A percentile compares a stretch with the other conserved stretches of the same genome.
These are phyloP conservation scores for Linum tenue DNA, from an alignment of 345 rosid genomes.

Conservation along the genomic window DNA sequence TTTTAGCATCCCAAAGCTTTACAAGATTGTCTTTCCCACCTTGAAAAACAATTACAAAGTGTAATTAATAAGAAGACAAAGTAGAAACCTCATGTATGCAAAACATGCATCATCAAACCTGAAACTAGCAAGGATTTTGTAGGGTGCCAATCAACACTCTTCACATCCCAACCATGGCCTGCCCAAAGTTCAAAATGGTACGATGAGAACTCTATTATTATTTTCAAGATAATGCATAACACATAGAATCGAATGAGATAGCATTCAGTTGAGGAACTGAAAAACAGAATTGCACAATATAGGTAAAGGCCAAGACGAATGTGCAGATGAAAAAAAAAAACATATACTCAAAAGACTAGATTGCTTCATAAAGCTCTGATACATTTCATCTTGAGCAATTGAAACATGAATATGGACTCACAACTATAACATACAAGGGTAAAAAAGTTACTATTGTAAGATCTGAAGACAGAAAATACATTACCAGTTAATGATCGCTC, in stretches of 20 bases:
- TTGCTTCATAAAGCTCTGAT: not conserved
- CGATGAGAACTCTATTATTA: slow-evolving; percentile 39
- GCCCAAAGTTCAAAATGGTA: slow-evolving; percentile 73
- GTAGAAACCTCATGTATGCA: not conserved
- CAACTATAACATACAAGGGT: not conserved
- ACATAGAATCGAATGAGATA: not conserved
- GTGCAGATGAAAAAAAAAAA: not conserved
- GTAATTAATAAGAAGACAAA: not conserved
- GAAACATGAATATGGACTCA: not conserved
- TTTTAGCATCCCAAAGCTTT: slow-evolving; percentile 98
- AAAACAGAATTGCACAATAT: not conserved
- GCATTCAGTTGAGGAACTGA: not conserved
- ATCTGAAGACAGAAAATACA: slow-evolving; percentile 28
- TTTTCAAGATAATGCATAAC: slow-evolving; percentile 1
- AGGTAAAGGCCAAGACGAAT: not conserved
- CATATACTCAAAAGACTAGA: not conserved
- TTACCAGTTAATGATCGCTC: slow-evolving; percentile 90
- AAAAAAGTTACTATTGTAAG: slow-evolving; percentile 7
- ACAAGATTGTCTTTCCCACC: slow-evolving; percentile 97
- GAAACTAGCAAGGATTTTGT: slow-evolving; percentile 88
- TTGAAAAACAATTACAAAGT: slow-evolving; percentile 20
- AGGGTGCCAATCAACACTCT: slow-evolving; percentile 99
- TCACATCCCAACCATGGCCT: slow-evolving; percentile 99
- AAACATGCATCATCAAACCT: slow-evolving; percentile 32
- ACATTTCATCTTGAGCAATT: not conserved